These are phyloP conservation scores for Elongisporangium prolatum DNA, from an alignment of 352 stramenopile species.

Conservation along the genomic window DNA sequence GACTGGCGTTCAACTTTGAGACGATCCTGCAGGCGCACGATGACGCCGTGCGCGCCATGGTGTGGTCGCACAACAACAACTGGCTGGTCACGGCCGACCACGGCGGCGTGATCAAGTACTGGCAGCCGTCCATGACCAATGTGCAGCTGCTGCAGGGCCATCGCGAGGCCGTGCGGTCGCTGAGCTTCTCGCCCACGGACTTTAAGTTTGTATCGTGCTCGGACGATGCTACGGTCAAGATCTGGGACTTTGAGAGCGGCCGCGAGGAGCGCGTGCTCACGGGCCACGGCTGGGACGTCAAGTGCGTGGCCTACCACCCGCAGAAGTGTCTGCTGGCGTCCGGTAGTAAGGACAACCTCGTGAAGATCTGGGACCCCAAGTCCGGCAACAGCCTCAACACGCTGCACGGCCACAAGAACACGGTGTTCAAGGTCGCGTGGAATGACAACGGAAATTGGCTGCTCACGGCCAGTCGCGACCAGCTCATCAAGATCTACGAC, in stretches of 20 bases:
- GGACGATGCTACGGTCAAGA: constrained; percentile 95
- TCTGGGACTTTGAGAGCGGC: constrained; percentile 89
- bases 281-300: constrained; percentile 98
- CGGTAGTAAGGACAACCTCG: constrained; percentile 95
- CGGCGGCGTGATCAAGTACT: constrained; percentile 91
- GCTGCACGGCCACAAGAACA: constrained; percentile 98
- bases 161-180: constrained; percentile 89
- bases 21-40: constrained; percentile 93
- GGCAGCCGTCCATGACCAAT: constrained; percentile 88
- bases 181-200: constrained; percentile 96
- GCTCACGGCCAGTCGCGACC: constrained; percentile 94
- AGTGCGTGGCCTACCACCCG: constrained; percentile 96
- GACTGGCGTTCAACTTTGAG: constrained; percentile 97
- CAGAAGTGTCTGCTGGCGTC: constrained; percentile 92
- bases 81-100: constrained; percentile 89
- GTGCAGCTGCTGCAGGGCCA: constrained; percentile 82
- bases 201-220: constrained; percentile 98
- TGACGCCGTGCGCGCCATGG: constrained; percentile 84
- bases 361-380: constrained; percentile 98
- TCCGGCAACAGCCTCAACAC: constrained; percentile 90
- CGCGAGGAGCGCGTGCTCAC: constrained; percentile 93
- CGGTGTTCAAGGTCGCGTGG: constrained; percentile 96
- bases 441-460: constrained; percentile 98
- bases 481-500: constrained; percentile 98
- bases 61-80: constrained; percentile 90